Evolutionary conservation across 2,329 filamentous ascomycete genomes (phyloP).

Genomic region (Polytolypa hystricis): DNA sequence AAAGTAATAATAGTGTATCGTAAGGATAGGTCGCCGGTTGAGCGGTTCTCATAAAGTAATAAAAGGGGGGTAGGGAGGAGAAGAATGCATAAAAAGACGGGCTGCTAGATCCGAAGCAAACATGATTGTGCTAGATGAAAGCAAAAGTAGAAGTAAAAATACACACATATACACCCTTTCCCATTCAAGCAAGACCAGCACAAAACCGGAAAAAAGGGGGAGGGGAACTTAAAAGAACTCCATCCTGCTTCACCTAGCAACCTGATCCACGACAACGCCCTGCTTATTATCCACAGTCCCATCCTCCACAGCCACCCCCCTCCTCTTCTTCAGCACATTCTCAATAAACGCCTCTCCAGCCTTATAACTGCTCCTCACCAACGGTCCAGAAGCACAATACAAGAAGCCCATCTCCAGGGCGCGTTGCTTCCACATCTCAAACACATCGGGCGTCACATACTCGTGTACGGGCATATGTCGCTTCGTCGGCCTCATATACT

Average conservation of each 20-base stretch:
- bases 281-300: slow-evolving; percentile 19
- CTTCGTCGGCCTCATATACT: slow-evolving; percentile 99
- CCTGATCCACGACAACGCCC: slow-evolving; percentile 17
- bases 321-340: slow-evolving; percentile 83
- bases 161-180: too few species aligned
- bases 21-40: too few species aligned
- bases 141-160: too few species aligned
- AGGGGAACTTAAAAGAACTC: too few species aligned
- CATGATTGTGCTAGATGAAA: too few species aligned
- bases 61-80: too few species aligned
- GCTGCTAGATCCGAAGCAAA: too few species aligned
- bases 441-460: slow-evolving; percentile 83
- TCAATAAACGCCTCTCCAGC: slow-evolving; percentile 97
- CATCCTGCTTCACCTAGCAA: slow-evolving; percentile 18
- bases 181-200: too few species aligned
- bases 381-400: slow-evolving; percentile 86
- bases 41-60: too few species aligned
- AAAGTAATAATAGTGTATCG: too few species aligned
- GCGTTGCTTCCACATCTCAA: slow-evolving; percentile 81
- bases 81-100: too few species aligned
- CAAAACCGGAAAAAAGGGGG: too few species aligned
- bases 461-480: slow-evolving; percentile 93
- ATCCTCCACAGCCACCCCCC: slow-evolving; percentile 18
- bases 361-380: slow-evolving; percentile 94
- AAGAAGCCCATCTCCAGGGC: slow-evolving; percentile 93